These are phyloP conservation scores for Beauveria sp. DNA, from an alignment of 2,329 filamentous ascomycete species.

Conservation along the genomic window DNA sequence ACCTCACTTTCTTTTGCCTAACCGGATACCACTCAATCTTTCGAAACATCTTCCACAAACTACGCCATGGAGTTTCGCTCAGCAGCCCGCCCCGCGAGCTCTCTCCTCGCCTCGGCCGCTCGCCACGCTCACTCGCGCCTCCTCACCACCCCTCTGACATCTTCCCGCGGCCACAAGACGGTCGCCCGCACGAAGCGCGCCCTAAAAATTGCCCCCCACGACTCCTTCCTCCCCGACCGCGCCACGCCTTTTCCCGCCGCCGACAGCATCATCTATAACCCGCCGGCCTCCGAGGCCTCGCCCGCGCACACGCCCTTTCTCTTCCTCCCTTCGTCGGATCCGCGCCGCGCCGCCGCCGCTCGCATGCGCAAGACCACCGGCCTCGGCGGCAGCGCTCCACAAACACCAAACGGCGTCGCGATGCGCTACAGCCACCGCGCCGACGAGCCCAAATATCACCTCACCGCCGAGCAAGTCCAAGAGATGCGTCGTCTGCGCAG, in stretches of 20 bases:
- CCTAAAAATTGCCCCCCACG: constrained; percentile 53
- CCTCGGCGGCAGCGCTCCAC: constrained; percentile 15
- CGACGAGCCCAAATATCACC: constrained; percentile 37
- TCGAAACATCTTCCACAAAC: no score
- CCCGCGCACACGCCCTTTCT: constrained; percentile 59
- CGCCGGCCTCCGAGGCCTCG: constrained; percentile 45
- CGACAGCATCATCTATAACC: constrained; percentile 48
- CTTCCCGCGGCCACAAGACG: constrained; percentile 40
- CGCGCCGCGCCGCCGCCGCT: constrained; percentile 43
- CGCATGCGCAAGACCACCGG: constrained; percentile 33
- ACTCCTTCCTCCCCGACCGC: constrained; percentile 45
- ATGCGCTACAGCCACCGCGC: constrained; percentile 26
- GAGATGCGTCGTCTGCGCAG: constrained; percentile 51
- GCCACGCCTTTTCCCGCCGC: constrained; percentile 22
- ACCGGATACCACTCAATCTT: no score
- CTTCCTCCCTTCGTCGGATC: constrained; percentile 52
- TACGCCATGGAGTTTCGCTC: constrained; percentile 28
- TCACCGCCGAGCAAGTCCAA: constrained; percentile 46
- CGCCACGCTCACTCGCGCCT: constrained; percentile 10
- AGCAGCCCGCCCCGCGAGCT: constrained; percentile 27
- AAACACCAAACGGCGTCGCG: constrained; percentile 21
- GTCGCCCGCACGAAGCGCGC: constrained; percentile 46
- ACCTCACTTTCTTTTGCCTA: no score
- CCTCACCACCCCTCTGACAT: constrained; percentile 18
- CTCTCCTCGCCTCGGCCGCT: constrained; percentile 21